Conservation (phyloP, 2,329 filamentous ascomycete species). For the Byssothecium circinans region DNA sequence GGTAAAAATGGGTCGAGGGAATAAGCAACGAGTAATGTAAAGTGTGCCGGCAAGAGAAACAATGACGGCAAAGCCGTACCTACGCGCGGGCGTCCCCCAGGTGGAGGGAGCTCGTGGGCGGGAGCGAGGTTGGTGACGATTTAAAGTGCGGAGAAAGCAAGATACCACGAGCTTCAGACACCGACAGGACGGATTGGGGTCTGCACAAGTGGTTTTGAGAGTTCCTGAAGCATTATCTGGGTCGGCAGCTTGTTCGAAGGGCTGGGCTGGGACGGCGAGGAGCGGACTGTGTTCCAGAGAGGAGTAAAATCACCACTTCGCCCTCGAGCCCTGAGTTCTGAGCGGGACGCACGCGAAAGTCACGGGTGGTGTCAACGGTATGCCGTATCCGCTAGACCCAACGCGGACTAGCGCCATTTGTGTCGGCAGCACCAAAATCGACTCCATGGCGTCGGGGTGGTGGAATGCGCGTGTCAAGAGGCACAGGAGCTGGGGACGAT, state of each 20-base stretch:
- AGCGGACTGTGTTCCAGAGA: neutral
- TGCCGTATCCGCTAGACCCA: neutral
- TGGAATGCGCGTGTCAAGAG: neutral
- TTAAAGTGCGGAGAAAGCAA: slow-evolving; percentile 39
- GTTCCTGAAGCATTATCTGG: slow-evolving; percentile 35
- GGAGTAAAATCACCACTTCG: slow-evolving; percentile 10
- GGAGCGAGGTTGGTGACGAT: slow-evolving; percentile 30
- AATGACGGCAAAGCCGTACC: slow-evolving; percentile 10
- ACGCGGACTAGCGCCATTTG: neutral
- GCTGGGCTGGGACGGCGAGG: neutral
- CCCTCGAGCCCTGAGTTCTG: neutral
- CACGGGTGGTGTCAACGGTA: neutral
- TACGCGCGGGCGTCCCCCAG: slow-evolving; percentile 14
- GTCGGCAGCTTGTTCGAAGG: slow-evolving; percentile 4
- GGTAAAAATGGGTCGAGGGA: slow-evolving; percentile 13
- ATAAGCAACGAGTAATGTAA: slow-evolving; percentile 10
- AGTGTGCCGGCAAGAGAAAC: slow-evolving; percentile 10
- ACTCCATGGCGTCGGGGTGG: neutral
- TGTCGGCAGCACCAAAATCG: neutral
- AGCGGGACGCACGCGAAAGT: slow-evolving; percentile 4
- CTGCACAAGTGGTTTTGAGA: slow-evolving; percentile 16
- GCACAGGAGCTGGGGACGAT: neutral
- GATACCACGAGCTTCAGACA: slow-evolving; percentile 43
- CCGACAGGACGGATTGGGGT: slow-evolving; percentile 30
- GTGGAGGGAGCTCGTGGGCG: slow-evolving; percentile 18